Conservation (phyloP, 2,329 filamentous ascomycete species). For the Ascochyta viciae-villosae region DNA sequence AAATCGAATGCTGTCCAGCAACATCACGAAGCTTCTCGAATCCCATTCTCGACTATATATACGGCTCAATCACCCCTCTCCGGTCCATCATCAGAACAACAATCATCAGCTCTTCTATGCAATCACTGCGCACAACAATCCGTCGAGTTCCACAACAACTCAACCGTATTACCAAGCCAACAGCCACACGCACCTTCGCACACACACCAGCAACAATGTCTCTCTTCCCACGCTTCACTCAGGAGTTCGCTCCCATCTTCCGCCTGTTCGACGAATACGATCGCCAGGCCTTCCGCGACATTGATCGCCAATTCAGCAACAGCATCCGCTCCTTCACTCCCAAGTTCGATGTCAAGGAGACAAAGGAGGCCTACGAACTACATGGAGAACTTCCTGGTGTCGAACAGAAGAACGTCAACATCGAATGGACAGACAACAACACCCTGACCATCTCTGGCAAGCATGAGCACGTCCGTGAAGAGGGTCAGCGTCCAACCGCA, state of each 20-base stretch:
- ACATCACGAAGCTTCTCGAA: slow-evolving; percentile 40
- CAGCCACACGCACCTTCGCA: slow-evolving; percentile 29
- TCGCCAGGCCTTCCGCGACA: slow-evolving; percentile 40
- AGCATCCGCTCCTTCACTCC: slow-evolving; percentile 69
- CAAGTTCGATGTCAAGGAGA: slow-evolving; percentile 80
- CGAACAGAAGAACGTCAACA: slow-evolving; percentile 74
- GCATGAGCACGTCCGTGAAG: slow-evolving; percentile 68
- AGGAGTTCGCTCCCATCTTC: slow-evolving; percentile 55
- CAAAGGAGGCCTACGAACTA: slow-evolving; percentile 72
- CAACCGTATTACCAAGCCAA: slow-evolving; percentile 40
- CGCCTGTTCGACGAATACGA: slow-evolving; percentile 58
- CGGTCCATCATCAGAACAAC: slow-evolving; percentile 35
- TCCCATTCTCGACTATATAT: slow-evolving; percentile 38
- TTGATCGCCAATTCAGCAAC: slow-evolving; percentile 29
- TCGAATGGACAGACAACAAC: slow-evolving; percentile 80
- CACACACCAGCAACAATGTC: slow-evolving; percentile 46
- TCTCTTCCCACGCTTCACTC: slow-evolving; percentile 52
- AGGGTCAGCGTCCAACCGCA: slow-evolving; percentile 58
- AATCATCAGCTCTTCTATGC: slow-evolving; percentile 41
- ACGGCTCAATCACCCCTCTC: slow-evolving; percentile 9
- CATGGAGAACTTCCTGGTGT: slow-evolving; percentile 82
- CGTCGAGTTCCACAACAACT: slow-evolving; percentile 42
- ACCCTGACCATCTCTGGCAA: slow-evolving; percentile 75
- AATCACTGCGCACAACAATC: slow-evolving; percentile 45
- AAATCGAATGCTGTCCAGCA: slow-evolving; percentile 13